Conservation (phyloP, 2,329 filamentous ascomycete genomes). For the Chaetothyriales sp. region DNA sequence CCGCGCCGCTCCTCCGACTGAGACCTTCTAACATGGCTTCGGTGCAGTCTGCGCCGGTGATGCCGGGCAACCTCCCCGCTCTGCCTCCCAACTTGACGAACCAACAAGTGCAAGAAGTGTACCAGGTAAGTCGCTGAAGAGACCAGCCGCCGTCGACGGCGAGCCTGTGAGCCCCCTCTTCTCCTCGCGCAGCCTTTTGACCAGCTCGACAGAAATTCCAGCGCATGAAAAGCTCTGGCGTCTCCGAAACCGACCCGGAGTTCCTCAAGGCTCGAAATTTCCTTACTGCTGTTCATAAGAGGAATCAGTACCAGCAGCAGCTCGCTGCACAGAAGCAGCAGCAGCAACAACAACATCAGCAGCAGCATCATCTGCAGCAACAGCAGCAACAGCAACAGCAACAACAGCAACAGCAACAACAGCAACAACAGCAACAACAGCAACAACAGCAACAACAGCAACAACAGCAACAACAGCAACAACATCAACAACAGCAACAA, state of each 20-base stretch:
- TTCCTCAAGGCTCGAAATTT: constrained; percentile 70
- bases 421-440: constrained; percentile 18
- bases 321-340: constrained; percentile 44
- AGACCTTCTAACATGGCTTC: constrained; percentile 54
- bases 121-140: constrained; percentile 26
- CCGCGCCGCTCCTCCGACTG: not conserved
- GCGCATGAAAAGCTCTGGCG: constrained; percentile 74
- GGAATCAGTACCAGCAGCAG: constrained; percentile 46
- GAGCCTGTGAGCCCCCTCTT: constrained; percentile 2
- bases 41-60: constrained; percentile 57
- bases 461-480: constrained; percentile 23
- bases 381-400: constrained; percentile 10
- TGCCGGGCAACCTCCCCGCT: constrained; percentile 50
- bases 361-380: constrained; percentile 15
- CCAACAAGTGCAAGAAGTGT: constrained; percentile 65
- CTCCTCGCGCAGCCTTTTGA: not conserved
- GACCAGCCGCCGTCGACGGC: not conserved
- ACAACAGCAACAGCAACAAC: constrained; percentile 20
- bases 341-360: constrained; percentile 32
- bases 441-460: constrained; percentile 5
- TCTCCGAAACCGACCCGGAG: constrained; percentile 71
- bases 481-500: constrained; percentile 23
- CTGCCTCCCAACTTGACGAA: constrained; percentile 57
- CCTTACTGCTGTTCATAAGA: constrained; percentile 56
- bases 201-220: constrained; percentile 56